These are phyloP conservation scores for Coffea humblotiana DNA, from an alignment of 305 asterid species.

Conservation along the genomic window DNA sequence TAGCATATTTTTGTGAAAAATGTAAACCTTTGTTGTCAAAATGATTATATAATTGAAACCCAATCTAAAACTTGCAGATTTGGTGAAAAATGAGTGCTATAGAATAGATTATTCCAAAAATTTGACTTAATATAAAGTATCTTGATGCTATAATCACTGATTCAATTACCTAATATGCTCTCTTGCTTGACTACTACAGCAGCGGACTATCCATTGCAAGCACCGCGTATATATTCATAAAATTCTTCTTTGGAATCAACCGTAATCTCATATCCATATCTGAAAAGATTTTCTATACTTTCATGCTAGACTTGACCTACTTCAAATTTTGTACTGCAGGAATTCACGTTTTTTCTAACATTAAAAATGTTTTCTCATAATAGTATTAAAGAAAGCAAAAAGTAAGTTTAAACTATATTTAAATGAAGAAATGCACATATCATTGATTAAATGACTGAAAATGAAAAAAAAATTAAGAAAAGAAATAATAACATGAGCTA, in stretches of 20 bases:
- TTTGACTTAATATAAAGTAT: neutral
- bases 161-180: neutral
- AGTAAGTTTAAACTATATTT: too few relatives aligned
- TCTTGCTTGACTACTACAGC: neutral
- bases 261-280: too few relatives aligned
- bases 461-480: too few relatives aligned
- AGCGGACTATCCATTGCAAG: neutral
- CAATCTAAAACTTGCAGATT: neutral
- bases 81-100: neutral
- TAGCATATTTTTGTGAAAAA: too few relatives aligned
- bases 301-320: neutral
- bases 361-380: too few relatives aligned
- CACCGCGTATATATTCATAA: neutral
- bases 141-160: neutral
- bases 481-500: too few relatives aligned
- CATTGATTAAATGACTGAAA: too few relatives aligned
- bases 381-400: too few relatives aligned
- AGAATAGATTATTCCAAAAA: neutral
- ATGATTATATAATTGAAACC: neutral
- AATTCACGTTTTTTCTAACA: neutral
- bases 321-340: too few relatives aligned
- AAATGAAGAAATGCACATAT: too few relatives aligned
- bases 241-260: neutral
- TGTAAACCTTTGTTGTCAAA: too few relatives aligned
- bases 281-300: neutral